Conservation (phyloP, 768 basidiomycete species). For the Lactifluus piperatus region DNA sequence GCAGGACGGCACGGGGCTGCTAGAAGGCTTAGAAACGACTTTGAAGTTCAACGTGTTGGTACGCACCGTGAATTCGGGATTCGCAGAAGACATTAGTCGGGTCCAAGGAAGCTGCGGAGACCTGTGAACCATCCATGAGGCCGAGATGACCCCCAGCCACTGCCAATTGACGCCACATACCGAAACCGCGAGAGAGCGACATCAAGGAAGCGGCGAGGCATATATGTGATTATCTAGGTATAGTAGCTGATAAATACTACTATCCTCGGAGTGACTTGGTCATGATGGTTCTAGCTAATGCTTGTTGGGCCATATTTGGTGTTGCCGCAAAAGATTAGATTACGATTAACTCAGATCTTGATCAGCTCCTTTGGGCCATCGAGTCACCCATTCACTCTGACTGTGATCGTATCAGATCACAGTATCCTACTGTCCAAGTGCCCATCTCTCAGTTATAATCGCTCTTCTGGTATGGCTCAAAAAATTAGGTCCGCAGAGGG, state of each 20-base stretch:
- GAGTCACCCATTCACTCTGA: background rate
- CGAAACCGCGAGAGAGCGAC: background rate
- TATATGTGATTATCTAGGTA: background rate
- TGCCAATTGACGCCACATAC: background rate
- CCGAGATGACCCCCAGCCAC: background rate
- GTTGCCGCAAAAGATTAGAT: no score
- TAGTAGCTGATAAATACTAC: background rate
- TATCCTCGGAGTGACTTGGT: background rate
- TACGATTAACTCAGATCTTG: background rate
- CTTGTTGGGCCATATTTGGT: background rate
- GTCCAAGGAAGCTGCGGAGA: background rate
- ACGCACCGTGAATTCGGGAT: constrained; percentile 19
- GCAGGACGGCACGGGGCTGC: constrained; percentile 45
- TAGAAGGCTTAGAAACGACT: background rate
- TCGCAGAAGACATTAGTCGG: background rate
- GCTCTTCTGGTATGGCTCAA: constrained; percentile 26
- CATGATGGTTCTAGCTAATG: background rate
- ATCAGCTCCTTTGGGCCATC: background rate
- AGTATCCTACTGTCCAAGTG: background rate
- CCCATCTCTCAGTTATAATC: background rate
- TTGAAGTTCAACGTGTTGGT: background rate
- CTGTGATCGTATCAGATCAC: background rate
- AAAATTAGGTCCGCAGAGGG: constrained; percentile 37
- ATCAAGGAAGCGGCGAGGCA: background rate
- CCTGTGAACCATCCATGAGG: background rate